Percentiles rank a stretch among this genome's conserved stretches.
Conservation (phyloP, 2,329 filamentous ascomycete species). For the Aureobasidium sp. region DNA sequence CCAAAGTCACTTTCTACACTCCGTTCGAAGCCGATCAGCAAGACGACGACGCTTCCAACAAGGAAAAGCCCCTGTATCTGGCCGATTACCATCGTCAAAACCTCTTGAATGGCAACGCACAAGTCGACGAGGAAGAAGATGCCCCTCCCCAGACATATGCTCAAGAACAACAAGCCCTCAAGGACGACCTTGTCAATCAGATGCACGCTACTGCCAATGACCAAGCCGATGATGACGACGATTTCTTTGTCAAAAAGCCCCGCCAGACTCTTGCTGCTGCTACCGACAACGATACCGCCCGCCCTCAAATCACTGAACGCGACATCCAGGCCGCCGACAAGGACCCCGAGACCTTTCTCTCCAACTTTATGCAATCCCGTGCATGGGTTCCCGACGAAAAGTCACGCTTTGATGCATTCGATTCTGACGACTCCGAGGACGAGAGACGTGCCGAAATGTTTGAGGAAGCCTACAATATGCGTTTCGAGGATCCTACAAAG, state of each 20-base stretch:
- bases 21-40: slow-evolving; percentile 48
- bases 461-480: slow-evolving; percentile 88
- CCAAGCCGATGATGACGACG: slow-evolving; percentile 45
- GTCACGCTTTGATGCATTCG: slow-evolving; percentile 67
- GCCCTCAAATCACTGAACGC: slow-evolving; percentile 38
- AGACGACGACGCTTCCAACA: slow-evolving; percentile 23
- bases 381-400: slow-evolving; percentile 71
- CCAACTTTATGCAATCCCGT: slow-evolving; percentile 85
- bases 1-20: slow-evolving; percentile 66
- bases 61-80: slow-evolving; percentile 73
- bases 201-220: slow-evolving; percentile 57
- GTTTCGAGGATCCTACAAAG: slow-evolving; percentile 85
- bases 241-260: slow-evolving; percentile 66
- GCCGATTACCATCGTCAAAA: slow-evolving; percentile 89
- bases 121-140: slow-evolving; percentile 46
- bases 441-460: slow-evolving; percentile 72
- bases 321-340: slow-evolving; percentile 72
- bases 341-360: slow-evolving; percentile 86
- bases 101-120: slow-evolving; percentile 61
- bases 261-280: slow-evolving; percentile 27
- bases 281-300: not conserved
- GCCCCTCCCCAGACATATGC: slow-evolving; percentile 60
- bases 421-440: slow-evolving; percentile 80
- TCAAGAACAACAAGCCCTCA: slow-evolving; percentile 79
- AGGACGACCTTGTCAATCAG: slow-evolving; percentile 66